Conservation (phyloP, 192 early-diverging fungal species). For the Entomortierella parvispora region DNA sequence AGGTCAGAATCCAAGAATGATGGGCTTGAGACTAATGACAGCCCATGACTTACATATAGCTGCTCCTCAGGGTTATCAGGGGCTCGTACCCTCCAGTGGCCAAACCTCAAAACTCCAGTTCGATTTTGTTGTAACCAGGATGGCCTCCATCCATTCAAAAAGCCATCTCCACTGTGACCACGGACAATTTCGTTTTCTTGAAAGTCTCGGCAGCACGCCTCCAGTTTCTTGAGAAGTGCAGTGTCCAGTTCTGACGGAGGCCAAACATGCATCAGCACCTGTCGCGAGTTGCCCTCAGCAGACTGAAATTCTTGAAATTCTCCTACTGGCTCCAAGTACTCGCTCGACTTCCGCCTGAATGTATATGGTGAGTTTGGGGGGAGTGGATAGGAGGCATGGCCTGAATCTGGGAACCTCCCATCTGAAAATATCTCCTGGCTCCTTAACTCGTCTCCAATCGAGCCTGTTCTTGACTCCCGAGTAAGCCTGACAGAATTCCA, state of each 20-base stretch:
- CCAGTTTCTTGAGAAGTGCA: slow-evolving; percentile 33
- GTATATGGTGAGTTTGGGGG: slow-evolving; percentile 30
- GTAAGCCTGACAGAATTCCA: too few relatives aligned
- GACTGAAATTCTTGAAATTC: slow-evolving; percentile 50
- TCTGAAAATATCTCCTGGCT: too few relatives aligned
- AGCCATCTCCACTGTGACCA: slow-evolving; percentile 49
- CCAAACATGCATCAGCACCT: slow-evolving; percentile 49
- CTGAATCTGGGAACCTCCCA: neutral
- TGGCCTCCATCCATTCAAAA: slow-evolving; percentile 49
- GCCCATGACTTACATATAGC: slow-evolving; percentile 23
- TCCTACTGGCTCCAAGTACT: slow-evolving; percentile 42
- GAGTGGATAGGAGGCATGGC: slow-evolving; percentile 16
- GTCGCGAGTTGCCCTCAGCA: slow-evolving; percentile 50
- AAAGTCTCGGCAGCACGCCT: slow-evolving; percentile 40
- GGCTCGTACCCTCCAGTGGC: slow-evolving; percentile 45
- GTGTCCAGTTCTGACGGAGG: slow-evolving; percentile 28
- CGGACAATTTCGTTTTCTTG: slow-evolving; percentile 42
- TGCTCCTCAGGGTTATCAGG: slow-evolving; percentile 13
- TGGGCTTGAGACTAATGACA: neutral
- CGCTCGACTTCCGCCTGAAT: slow-evolving; percentile 29
- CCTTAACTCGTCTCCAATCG: too few relatives aligned
- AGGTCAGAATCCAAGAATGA: neutral
- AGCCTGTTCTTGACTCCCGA: too few relatives aligned
- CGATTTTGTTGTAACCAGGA: slow-evolving; percentile 36
- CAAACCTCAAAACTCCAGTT: slow-evolving; percentile 44